Evolutionary conservation across 2,329 filamentous ascomycete genomes (phyloP).

Genomic region (Colletotrichum tropicale): DNA sequence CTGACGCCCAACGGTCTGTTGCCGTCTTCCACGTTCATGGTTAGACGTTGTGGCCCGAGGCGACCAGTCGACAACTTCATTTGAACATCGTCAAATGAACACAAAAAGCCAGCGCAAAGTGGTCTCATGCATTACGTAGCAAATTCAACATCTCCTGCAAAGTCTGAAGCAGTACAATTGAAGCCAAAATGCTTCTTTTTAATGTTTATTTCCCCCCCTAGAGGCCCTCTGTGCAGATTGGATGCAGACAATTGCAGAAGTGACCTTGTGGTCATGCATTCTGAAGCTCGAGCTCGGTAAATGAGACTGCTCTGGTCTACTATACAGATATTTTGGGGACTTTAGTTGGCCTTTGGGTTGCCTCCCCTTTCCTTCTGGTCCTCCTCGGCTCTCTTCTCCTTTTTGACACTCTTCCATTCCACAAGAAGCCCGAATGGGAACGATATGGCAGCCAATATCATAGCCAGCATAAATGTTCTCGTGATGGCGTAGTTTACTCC

Average conservation of each 20-base stretch:
- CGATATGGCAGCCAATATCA: conserved; percentile 49
- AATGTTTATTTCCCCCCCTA: background rate
- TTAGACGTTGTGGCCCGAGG: background rate
- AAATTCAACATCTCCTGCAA: background rate
- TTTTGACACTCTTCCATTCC: conserved; percentile 71
- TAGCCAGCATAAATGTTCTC: background rate
- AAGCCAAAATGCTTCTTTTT: background rate
- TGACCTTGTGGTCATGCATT: background rate
- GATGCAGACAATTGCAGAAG: background rate
- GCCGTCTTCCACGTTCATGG: background rate
- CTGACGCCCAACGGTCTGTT: background rate
- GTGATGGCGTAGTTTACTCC: background rate
- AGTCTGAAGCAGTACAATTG: background rate
- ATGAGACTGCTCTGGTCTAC: background rate
- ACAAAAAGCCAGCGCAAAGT: background rate
- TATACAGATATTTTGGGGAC: background rate
- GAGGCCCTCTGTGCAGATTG: background rate
- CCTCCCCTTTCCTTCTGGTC: background rate
- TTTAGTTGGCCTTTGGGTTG: background rate
- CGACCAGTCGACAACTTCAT: background rate
- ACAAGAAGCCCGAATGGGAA: conserved; percentile 53
- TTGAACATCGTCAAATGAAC: background rate
- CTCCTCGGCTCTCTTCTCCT: background rate
- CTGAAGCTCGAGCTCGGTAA: background rate
- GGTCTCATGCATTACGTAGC: background rate